Conservation (phyloP, 805 yeast genomes). For the Schizosaccharomyces osmophilus region DNA sequence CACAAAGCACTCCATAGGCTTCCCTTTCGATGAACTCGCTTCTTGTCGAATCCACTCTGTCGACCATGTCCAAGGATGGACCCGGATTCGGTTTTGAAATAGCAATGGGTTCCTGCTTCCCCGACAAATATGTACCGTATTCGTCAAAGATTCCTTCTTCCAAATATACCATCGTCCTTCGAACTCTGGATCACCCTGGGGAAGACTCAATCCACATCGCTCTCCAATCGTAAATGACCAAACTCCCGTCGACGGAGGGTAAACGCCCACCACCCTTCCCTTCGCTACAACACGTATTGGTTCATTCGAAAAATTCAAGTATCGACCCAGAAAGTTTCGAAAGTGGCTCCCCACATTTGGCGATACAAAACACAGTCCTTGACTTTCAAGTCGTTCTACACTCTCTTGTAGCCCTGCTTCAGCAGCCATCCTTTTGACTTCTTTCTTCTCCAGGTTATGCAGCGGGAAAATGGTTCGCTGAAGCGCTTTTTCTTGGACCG, state of each 20-base stretch:
- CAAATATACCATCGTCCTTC: slow-evolving; percentile 73
- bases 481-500: slow-evolving; percentile 26
- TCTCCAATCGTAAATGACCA: slow-evolving; percentile 97
- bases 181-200: slow-evolving; percentile 54
- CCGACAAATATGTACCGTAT: slow-evolving; percentile 56
- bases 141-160: slow-evolving; percentile 35
- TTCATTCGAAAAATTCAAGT: slow-evolving; percentile 32
- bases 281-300: slow-evolving; percentile 42
- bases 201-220: slow-evolving; percentile 53
- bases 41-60: no score
- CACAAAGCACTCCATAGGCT: neutral
- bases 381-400: slow-evolving; percentile 73
- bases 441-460: slow-evolving; percentile 52
- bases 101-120: slow-evolving; percentile 39
- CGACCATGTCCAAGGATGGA: slow-evolving; percentile 19
- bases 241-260: slow-evolving; percentile 32
- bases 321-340: slow-evolving; percentile 48
- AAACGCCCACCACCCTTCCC: slow-evolving; percentile 57
- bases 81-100: slow-evolving; percentile 21
- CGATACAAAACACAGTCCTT: slow-evolving; percentile 75
- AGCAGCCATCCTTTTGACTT: slow-evolving; percentile 46
- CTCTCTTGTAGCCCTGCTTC: slow-evolving; percentile 16
- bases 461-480: slow-evolving; percentile 46
- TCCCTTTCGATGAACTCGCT: no score
- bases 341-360: slow-evolving; percentile 30